Conservation (phyloP, 2,329 filamentous ascomycete genomes). For the Arthrocladium fulminans region DNA sequence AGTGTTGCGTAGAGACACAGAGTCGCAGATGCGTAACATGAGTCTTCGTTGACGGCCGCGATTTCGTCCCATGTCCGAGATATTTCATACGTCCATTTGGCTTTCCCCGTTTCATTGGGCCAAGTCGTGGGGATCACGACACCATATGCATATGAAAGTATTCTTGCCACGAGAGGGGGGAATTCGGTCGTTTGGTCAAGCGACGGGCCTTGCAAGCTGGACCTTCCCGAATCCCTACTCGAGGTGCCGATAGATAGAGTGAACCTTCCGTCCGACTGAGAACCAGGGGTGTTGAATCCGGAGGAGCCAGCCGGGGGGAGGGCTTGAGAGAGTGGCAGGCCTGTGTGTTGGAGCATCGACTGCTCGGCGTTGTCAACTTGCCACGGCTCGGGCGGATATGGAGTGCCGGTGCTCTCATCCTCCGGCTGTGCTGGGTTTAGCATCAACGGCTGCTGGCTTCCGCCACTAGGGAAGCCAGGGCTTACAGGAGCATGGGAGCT, state of each 20-base stretch:
- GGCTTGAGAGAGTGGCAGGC: neutral
- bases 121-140: constrained; percentile 17
- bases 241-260: neutral
- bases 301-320: constrained; percentile 3
- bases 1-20: constrained; percentile 17
- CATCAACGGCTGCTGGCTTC: neutral
- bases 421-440: neutral
- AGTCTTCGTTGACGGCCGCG: constrained; percentile 15
- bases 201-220: no score
- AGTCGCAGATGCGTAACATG: constrained; percentile 19
- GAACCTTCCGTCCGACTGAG: neutral
- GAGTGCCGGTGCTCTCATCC: neutral
- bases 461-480: neutral
- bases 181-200: neutral
- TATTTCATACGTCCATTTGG: constrained; percentile 14
- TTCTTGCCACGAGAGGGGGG: constrained; percentile 13
- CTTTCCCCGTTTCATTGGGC: constrained; percentile 16
- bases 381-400: constrained; percentile 5
- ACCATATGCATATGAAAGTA: constrained; percentile 19
- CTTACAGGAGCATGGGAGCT: neutral
- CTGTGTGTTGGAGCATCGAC: neutral
- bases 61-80: constrained; percentile 17
- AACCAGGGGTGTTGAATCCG: constrained; percentile 9
- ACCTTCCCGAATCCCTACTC: no score
- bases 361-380: constrained; percentile 5